Conservation (phyloP, 2,329 filamentous ascomycete species). For the Colletotrichum paranaense region DNA sequence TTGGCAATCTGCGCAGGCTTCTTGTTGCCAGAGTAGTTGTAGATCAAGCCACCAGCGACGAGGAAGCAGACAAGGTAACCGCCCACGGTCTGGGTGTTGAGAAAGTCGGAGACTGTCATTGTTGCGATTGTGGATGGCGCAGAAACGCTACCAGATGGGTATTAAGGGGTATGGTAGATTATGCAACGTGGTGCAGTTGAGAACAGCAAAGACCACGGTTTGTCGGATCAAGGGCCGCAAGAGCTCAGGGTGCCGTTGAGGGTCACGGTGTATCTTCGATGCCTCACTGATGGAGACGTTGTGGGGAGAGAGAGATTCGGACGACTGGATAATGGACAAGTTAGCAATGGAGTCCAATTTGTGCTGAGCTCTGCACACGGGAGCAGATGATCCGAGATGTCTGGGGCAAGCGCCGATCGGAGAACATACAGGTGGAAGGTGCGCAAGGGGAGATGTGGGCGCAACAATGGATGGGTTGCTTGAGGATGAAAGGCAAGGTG, state of each 20-base stretch:
- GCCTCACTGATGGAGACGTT: slow-evolving; percentile 1
- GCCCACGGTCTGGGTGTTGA: slow-evolving; percentile 33
- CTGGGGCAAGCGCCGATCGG: slow-evolving; percentile 7
- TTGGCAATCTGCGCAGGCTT: slow-evolving; percentile 44
- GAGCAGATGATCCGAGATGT: slow-evolving; percentile 11
- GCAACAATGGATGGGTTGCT: slow-evolving; percentile 24
- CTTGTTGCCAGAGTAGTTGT: slow-evolving; percentile 42
- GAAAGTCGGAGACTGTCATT: slow-evolving; percentile 37
- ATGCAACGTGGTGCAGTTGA: background rate
- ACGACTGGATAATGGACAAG: background rate
- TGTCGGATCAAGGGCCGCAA: slow-evolving; percentile 20
- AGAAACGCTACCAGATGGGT: background rate
- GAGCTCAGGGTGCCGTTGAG: slow-evolving; percentile 6
- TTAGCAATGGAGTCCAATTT: slow-evolving; percentile 9
- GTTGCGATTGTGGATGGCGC: slow-evolving; percentile 28
- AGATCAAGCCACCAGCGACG: slow-evolving; percentile 33
- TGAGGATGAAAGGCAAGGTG: slow-evolving; percentile 37
- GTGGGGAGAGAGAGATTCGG: background rate
- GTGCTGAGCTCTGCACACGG: slow-evolving; percentile 5
- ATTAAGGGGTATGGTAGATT: slow-evolving; percentile 21
- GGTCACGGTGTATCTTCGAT: background rate
- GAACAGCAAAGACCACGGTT: slow-evolving; percentile 11
- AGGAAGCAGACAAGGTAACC: slow-evolving; percentile 34
- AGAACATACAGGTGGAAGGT: slow-evolving; percentile 21
- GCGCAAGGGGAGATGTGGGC: slow-evolving; percentile 18